phyloP scores from a whole-genome alignment of 495 filamentous ascomycete genomes.

The Xylaria castorea region DNA sequence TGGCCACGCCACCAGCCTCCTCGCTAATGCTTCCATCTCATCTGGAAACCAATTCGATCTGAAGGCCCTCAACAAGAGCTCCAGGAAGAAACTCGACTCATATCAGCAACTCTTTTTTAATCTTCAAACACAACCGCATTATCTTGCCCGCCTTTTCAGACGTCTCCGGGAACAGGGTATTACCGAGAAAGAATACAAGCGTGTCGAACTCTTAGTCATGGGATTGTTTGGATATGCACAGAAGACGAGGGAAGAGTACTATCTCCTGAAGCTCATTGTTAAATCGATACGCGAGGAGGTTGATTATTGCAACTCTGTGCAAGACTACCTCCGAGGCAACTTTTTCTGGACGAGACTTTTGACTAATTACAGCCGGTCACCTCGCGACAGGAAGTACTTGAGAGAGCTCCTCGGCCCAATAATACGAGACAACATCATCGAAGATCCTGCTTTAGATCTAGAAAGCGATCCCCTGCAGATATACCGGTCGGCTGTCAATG shows the following conservation, averaged over 20 bases:
- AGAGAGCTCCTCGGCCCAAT: conserved; percentile 81
- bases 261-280: conserved; percentile 86
- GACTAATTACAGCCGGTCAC: conserved; percentile 86
- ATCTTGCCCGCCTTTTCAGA: conserved; percentile 87
- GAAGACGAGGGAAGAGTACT: conserved; percentile 95
- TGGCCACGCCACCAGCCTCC: conserved; percentile 83
- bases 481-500: conserved; percentile 91
- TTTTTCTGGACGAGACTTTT: conserved; percentile 93
- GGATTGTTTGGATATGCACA: conserved; percentile 96
- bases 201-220: conserved; percentile 93
- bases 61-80: conserved; percentile 96
- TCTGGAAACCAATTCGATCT: conserved; percentile 94
- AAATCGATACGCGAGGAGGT: conserved; percentile 87
- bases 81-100: conserved; percentile 89
- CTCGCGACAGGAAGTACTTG: conserved; percentile 90
- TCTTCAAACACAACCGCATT: conserved; percentile 95
- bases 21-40: conserved; percentile 85
- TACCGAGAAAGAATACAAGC: conserved; percentile 89
- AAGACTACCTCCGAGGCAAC: conserved; percentile 87
- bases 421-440: conserved; percentile 86
- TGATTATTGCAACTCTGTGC: conserved; percentile 71
- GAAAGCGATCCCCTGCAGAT: conserved; percentile 99
- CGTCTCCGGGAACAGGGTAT: conserved; percentile 83
- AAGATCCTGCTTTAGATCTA: conserved; percentile 86
- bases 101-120: conserved; percentile 99